Conservation (phyloP, 768 basidiomycete species). For the Calocybe indica region DNA sequence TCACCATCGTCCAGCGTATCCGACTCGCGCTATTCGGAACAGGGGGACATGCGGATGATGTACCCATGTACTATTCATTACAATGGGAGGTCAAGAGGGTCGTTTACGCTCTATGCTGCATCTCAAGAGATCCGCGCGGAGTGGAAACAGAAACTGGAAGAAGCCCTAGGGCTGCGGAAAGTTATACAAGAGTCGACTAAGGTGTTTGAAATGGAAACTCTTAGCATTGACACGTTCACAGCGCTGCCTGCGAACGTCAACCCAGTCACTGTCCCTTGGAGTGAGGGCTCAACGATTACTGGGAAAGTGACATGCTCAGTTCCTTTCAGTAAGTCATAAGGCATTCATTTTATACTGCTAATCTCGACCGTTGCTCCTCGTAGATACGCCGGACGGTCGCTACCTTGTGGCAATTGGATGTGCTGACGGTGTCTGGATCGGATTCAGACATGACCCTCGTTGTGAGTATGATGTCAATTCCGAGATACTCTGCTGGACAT, state of each 20-base stretch:
- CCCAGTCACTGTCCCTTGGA: conserved; percentile 50
- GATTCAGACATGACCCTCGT: conserved; percentile 78
- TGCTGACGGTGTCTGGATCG: conserved; percentile 93
- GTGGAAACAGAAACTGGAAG: conserved; percentile 90
- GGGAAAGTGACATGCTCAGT: conserved; percentile 94
- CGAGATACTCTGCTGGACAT: background rate
- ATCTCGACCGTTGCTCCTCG: conserved; percentile 12
- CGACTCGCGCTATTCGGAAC: conserved; percentile 31
- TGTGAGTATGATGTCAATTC: conserved; percentile 43
- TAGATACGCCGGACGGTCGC: conserved; percentile 79
- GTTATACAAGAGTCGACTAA: conserved; percentile 91
- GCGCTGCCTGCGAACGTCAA: conserved; percentile 54
- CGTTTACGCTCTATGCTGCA: conserved; percentile 82
- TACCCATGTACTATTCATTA: conserved; percentile 88
- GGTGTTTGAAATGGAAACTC: conserved; percentile 89
- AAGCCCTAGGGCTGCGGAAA: conserved; percentile 78
- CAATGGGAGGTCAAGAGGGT: conserved; percentile 79
- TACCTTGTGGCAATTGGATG: conserved; percentile 86
- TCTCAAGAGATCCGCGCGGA: conserved; percentile 61
- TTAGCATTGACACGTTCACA: conserved; percentile 84
- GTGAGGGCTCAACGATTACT: conserved; percentile 61
- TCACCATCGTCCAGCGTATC: conserved; percentile 14
- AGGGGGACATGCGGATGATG: conserved; percentile 59
- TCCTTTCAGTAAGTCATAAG: conserved; percentile 65
- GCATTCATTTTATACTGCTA: conserved; percentile 9